phyloP scores from a whole-genome alignment of 768 basidiomycete genomes.

The Collybia mongolica region DNA sequence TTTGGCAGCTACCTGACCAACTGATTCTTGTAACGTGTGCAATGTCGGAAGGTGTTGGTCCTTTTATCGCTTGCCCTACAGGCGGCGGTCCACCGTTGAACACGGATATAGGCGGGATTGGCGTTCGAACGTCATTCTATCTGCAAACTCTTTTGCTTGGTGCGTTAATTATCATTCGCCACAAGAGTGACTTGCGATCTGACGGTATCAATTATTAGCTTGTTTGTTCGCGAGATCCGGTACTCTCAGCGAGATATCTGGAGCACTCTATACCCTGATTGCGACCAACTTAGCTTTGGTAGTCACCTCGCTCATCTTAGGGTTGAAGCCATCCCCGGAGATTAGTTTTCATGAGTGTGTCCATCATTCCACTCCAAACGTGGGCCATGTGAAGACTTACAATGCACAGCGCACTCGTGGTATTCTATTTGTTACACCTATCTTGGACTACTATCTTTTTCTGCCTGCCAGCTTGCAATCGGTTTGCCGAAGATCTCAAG shows the following conservation, averaged over 20 bases:
- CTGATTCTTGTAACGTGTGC: too few species aligned
- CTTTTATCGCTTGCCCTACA: neutral
- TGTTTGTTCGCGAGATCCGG: slow-evolving; percentile 15
- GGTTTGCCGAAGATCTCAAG: slow-evolving; percentile 7
- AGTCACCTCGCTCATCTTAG: slow-evolving; percentile 17
- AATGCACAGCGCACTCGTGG: slow-evolving; percentile 12
- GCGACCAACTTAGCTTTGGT: slow-evolving; percentile 18
- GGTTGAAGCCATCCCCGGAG: slow-evolving; percentile 12
- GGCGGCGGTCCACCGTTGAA: slow-evolving; percentile 10
- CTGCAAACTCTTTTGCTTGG: slow-evolving; percentile 16
- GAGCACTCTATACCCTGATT: slow-evolving; percentile 15
- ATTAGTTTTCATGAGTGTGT: slow-evolving; percentile 19
- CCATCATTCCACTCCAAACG: neutral
- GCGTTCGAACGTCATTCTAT: slow-evolving; percentile 17
- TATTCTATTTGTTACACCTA: slow-evolving; percentile 16
- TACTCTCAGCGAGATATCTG: slow-evolving; percentile 11
- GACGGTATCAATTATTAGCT: slow-evolving; percentile 6
- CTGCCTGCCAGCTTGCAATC: slow-evolving; percentile 13
- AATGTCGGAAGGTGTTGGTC: too few species aligned
- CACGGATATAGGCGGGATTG: slow-evolving; percentile 16
- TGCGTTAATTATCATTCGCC: neutral
- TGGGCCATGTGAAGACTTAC: neutral
- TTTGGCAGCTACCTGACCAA: neutral
- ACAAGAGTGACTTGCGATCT: neutral
- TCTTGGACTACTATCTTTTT: slow-evolving; percentile 17